Evolutionary conservation across 169 alveolate genomes (phyloP).

Genomic region (Plasmodium blacklocki): DNA sequence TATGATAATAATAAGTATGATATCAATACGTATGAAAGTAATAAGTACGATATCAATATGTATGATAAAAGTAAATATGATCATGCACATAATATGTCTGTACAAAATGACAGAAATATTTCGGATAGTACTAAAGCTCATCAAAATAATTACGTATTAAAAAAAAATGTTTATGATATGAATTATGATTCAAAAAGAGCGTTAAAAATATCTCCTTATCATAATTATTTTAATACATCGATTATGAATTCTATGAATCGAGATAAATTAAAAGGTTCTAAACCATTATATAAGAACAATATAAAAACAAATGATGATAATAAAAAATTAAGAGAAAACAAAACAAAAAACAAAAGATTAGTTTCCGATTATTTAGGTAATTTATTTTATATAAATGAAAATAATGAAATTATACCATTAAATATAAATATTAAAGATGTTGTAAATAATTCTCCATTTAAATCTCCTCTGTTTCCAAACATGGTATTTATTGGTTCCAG

Average conservation of each 20-base stretch:
- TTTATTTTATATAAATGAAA: slow-evolving; percentile 83
- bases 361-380: slow-evolving; percentile 77
- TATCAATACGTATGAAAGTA: not conserved
- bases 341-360: slow-evolving; percentile 31
- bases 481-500: slow-evolving; percentile 85
- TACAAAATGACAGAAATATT: too few relatives aligned
- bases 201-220: slow-evolving; percentile 15
- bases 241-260: not conserved
- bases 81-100: too few relatives aligned
- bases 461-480: slow-evolving; percentile 84
- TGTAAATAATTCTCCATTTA: slow-evolving; percentile 86
- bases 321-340: slow-evolving; percentile 29
- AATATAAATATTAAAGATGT: slow-evolving; percentile 84
- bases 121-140: too few relatives aligned
- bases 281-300: not conserved
- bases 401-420: slow-evolving; percentile 77
- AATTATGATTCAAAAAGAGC: slow-evolving; percentile 60
- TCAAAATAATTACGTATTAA: not conserved
- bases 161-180: slow-evolving; percentile 12
- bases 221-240: slow-evolving; percentile 7
- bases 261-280: not conserved
- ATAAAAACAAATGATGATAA: slow-evolving; percentile 12
- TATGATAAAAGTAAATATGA: too few relatives aligned
- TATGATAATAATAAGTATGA: slow-evolving; percentile 14
- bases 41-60: not conserved